Percentiles rank a stretch among this genome's conserved stretches.
Conservation (phyloP, 805 yeast genomes). For the Saturnispora sanitii region DNA sequence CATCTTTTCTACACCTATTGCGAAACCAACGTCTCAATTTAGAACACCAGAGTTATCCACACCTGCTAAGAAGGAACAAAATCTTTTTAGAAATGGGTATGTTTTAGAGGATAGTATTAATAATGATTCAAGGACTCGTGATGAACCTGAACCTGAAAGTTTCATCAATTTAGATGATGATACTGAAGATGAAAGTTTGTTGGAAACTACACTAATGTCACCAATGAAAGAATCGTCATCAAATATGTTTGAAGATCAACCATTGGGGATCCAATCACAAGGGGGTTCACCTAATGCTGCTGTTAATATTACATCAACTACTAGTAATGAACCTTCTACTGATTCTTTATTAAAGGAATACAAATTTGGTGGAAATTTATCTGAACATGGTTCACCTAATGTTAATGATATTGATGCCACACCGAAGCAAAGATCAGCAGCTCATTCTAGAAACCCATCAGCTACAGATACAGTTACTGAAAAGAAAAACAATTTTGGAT, state of each 20-base stretch:
- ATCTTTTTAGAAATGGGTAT: conserved; percentile 10
- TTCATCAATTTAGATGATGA: conserved; percentile 18
- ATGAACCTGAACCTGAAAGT: conserved; percentile 17
- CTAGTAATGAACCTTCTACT: conserved; percentile 1
- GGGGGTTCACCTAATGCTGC: too few relatives aligned
- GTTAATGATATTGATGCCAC: too few relatives aligned
- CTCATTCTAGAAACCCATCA: conserved; percentile 18
- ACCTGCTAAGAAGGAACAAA: conserved; percentile 9
- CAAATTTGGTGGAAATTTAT: conserved; percentile 7
- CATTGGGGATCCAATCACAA: too few relatives aligned
- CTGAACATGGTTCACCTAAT: neutral
- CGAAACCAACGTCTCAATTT: conserved; percentile 12
- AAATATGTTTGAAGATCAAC: neutral
- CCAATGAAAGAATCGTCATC: neutral
- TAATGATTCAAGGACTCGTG: conserved; percentile 4
- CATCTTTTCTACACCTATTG: conserved; percentile 10
- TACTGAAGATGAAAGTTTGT: conserved; percentile 14
- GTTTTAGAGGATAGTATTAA: conserved; percentile 10
- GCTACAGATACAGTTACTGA: conserved; percentile 40
- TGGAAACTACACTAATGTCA: conserved; percentile 4
- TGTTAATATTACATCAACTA: neutral
- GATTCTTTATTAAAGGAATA: neutral
- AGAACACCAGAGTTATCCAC: conserved; percentile 15
- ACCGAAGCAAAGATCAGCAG: neutral
- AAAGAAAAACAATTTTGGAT: conserved; percentile 12